Percentiles rank a stretch among this genome's conserved stretches.
phyloP scores from a whole-genome alignment of 2,329 filamentous ascomycete species.

The Ophiobolus disseminans region DNA sequence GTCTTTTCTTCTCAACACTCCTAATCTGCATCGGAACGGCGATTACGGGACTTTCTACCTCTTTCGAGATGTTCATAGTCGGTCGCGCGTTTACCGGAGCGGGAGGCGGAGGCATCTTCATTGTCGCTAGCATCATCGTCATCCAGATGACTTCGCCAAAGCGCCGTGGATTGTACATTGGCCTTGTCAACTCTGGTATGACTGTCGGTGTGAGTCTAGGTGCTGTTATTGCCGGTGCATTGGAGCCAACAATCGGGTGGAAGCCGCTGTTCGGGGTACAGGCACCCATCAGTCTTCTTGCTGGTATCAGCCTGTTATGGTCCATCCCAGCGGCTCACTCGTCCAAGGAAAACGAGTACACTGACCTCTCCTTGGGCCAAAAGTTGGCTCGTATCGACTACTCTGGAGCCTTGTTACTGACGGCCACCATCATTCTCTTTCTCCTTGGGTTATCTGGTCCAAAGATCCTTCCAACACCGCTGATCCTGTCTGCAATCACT shows the following conservation, averaged over 20 bases:
- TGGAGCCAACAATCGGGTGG: constrained; percentile 73
- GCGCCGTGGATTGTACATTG: constrained; percentile 75
- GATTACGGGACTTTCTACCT: constrained; percentile 67
- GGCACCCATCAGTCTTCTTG: constrained; percentile 67
- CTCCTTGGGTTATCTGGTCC: constrained; percentile 73
- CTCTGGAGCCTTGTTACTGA: constrained; percentile 66
- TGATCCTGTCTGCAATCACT: constrained; percentile 65
- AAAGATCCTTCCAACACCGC: constrained; percentile 64
- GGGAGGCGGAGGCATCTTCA: constrained; percentile 75
- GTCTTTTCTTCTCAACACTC: constrained; percentile 68
- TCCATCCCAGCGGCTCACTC: constrained; percentile 64
- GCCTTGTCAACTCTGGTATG: constrained; percentile 74
- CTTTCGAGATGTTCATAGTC: constrained; percentile 68
- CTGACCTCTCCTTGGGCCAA: constrained; percentile 50
- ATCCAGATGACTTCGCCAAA: constrained; percentile 74
- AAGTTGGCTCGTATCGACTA: constrained; percentile 77
- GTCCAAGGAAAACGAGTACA: constrained; percentile 46
- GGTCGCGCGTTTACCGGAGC: constrained; percentile 73
- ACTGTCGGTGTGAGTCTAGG: constrained; percentile 75
- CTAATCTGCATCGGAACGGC: constrained; percentile 68
- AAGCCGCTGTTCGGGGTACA: constrained; percentile 77
- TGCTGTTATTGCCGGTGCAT: constrained; percentile 71
- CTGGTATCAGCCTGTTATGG: constrained; percentile 68
- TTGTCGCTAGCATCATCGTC: constrained; percentile 75
- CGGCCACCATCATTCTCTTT: constrained; percentile 69